Evolutionary conservation across 768 basidiomycete genomes (phyloP), one percentile per base, ranked within the genome.

Genomic region (Boletus sp.): DNA sequence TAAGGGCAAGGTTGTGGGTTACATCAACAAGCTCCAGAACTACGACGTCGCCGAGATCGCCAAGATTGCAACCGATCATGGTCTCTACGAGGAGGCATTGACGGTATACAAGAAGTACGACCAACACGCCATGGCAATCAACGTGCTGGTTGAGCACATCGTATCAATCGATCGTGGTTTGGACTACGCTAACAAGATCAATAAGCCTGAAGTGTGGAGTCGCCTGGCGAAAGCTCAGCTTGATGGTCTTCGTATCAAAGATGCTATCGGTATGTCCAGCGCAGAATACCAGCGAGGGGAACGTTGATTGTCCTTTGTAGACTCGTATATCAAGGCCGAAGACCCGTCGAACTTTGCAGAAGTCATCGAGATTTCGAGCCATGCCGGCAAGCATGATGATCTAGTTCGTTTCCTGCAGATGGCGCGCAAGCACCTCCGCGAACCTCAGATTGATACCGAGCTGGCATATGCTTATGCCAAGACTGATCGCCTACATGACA

Each of bases 61-160:
- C 20, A 87, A 88, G 76, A 98, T 99, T 69, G 96, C 97, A 0
- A 96, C 90, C 28, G 95, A 98, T 57, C 92, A 98, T 68, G 90
- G 93, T 29, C 77, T 99, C 54, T 93, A 89, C 71, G 97, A 99
- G 68, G 97, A 99, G 72, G 94, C 97, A 5, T 81, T 98, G 71
- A 91, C 91, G 15, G 94, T 99, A 67, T 98, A 94, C 83, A 94
- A 92, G 82, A 99, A 99, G 77, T 87, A 98, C 71, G 89, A 95
- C 53, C 88, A 97, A 68, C 92, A 97, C 73, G 93, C 86, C 2
- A 86, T 92, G 76, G 97, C 97, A 14, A 98, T 98, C 77, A 97
- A 92, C 64, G 94, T 98, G 37, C 83, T 99, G 29, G 97, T 99
- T 41, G 97, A 99, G 72, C 96, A 98, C 70, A 92, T 99, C 61